These are phyloP conservation scores for Lachnellula willkommii DNA, from an alignment of 2,329 filamentous ascomycete genomes.

Conservation along the genomic window DNA sequence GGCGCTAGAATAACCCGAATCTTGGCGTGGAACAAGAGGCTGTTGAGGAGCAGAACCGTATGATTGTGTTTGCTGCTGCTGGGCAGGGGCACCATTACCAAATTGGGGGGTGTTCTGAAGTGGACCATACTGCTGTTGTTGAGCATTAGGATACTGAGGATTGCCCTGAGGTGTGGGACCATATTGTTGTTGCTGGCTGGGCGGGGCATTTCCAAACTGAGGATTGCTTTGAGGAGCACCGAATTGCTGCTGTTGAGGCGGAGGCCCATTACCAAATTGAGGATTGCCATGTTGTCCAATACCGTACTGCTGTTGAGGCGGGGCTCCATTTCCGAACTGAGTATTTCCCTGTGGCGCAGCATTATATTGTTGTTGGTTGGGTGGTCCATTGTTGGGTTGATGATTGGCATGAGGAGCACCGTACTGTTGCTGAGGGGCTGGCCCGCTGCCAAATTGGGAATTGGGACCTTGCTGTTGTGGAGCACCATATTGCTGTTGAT, in stretches of 20 bases:
- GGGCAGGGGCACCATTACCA: constrained; percentile 2
- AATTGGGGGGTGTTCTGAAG: constrained; percentile 2
- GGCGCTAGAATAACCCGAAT: constrained; percentile 29
- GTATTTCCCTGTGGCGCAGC: not conserved
- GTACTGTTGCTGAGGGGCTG: not conserved
- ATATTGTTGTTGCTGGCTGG: constrained; percentile 1
- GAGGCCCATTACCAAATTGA: not conserved
- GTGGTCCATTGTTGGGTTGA: constrained; percentile 1
- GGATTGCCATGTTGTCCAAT: constrained; percentile 8
- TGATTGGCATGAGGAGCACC: not conserved
- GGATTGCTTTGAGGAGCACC: not conserved
- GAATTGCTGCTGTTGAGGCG: not conserved
- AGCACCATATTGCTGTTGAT: constrained; percentile 3
- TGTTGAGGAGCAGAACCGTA: constrained; percentile 5
- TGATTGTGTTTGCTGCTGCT: not conserved
- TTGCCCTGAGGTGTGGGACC: not conserved
- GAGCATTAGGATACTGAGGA: not conserved
- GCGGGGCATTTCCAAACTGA: not conserved
- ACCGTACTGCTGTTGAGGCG: constrained; percentile 2
- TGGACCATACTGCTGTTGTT: not conserved
- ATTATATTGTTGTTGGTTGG: not conserved
- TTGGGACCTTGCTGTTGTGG: constrained; percentile 5
- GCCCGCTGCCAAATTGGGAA: not conserved
- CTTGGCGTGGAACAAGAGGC: constrained; percentile 17
- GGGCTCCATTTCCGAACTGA: not conserved